phyloP scores from a whole-genome alignment of 2,329 filamentous ascomycete genomes.

The Sarocladium kiliense region DNA sequence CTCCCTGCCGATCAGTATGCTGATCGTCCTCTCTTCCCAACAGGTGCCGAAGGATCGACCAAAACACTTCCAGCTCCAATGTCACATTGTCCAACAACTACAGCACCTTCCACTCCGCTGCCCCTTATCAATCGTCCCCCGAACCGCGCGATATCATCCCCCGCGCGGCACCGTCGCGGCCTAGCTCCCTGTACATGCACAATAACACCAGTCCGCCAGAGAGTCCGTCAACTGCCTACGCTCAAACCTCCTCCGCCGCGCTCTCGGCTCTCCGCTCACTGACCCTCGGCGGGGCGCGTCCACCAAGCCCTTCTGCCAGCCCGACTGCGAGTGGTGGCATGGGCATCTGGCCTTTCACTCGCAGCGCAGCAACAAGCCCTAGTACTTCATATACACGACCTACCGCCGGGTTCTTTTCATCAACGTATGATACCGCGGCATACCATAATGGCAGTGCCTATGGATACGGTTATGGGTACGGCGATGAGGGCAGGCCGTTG shows the following conservation, averaged over 20 bases:
- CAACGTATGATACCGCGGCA: constrained; percentile 44
- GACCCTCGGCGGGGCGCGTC: constrained; percentile 34
- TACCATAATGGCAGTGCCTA: constrained; percentile 31
- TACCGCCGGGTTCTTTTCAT: constrained; percentile 39
- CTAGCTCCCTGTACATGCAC: constrained; percentile 49
- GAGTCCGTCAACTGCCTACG: constrained; percentile 29
- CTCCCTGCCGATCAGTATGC: constrained; percentile 4
- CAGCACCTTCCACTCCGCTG: constrained; percentile 12
- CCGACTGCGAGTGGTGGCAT: constrained; percentile 34
- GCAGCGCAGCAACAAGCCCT: constrained; percentile 45
- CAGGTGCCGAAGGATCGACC: constrained; percentile 52
- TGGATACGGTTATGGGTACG: constrained; percentile 27
- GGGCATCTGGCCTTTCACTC: constrained; percentile 47
- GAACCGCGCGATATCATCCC: constrained; percentile 60
- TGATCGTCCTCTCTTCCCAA: constrained; percentile 16
- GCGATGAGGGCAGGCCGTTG: constrained; percentile 48
- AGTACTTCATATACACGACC: constrained; percentile 44
- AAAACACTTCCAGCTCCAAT: constrained; percentile 28
- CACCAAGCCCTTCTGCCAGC: constrained; percentile 53
- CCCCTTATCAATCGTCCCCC: constrained; percentile 38
- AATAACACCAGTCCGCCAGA: constrained; percentile 47
- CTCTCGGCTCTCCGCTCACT: constrained; percentile 52
- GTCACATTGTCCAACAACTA: constrained; percentile 23
- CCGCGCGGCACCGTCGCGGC: constrained; percentile 57
- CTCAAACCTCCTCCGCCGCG: constrained; percentile 42